phyloP scores from a whole-genome alignment of 129 eudicot species.

The Lactuca sativa region DNA sequence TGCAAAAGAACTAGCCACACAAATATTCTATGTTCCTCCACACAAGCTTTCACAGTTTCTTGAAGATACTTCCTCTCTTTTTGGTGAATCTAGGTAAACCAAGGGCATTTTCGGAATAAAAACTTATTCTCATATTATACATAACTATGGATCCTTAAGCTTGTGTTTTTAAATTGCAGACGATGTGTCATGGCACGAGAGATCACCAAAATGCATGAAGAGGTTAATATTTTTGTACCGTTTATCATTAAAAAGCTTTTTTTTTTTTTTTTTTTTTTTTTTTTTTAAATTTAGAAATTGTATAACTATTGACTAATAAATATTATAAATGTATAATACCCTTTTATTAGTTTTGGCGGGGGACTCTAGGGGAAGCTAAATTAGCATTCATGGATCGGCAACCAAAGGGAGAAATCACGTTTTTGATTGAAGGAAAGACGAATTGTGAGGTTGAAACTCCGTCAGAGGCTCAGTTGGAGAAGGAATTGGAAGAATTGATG shows the following conservation, averaged over 20 bases:
- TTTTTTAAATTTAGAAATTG: not conserved
- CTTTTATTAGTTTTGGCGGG: constrained; percentile 77
- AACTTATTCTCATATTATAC: too few species aligned
- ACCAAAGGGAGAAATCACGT: constrained; percentile 93
- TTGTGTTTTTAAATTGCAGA: constrained; percentile 38
- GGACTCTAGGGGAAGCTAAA: constrained; percentile 69
- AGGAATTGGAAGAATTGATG: constrained; percentile 58
- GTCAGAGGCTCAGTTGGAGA: constrained; percentile 69
- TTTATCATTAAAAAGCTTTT: not conserved
- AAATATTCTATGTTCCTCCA: constrained; percentile 91
- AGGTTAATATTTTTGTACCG: constrained; percentile 44
- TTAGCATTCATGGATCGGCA: constrained; percentile 52
- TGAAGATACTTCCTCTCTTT: constrained; percentile 69
- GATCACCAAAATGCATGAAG: constrained; percentile 95
- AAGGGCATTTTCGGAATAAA: not conserved
- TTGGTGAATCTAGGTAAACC: constrained; percentile 68
- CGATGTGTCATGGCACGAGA: constrained; percentile 96
- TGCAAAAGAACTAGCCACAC: constrained; percentile 70
- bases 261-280: too few species aligned
- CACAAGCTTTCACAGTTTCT: constrained; percentile 83
- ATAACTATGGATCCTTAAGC: not conserved
- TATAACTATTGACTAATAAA: constrained; percentile 26
- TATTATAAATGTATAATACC: not conserved
- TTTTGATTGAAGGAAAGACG: constrained; percentile 74
- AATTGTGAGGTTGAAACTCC: constrained; percentile 43